Conservation (phyloP, 2,329 filamentous ascomycete genomes). For the Samsoniella hepiali region DNA sequence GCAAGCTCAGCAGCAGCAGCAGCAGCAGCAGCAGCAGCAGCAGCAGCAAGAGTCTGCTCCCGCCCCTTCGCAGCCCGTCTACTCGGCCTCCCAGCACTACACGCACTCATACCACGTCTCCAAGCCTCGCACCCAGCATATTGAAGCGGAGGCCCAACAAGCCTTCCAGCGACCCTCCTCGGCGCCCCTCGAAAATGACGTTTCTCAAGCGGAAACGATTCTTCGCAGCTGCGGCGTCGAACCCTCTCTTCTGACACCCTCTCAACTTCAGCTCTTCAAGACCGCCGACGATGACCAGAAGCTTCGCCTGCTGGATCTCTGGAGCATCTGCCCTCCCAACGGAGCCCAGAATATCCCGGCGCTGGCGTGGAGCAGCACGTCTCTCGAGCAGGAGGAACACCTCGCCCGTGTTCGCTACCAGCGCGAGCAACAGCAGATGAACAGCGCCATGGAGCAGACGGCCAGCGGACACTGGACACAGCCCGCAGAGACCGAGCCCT, state of each 20-base stretch:
- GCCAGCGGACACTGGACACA: constrained; percentile 52
- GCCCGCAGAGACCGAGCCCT: constrained; percentile 64
- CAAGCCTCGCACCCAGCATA: constrained; percentile 33
- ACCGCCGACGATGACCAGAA: constrained; percentile 71
- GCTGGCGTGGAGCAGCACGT: constrained; percentile 52
- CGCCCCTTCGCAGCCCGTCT: constrained; percentile 46
- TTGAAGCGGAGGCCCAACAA: constrained; percentile 25
- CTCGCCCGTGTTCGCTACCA: constrained; percentile 60
- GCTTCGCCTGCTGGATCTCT: constrained; percentile 74
- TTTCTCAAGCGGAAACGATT: constrained; percentile 53
- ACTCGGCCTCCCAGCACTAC: constrained; percentile 79
- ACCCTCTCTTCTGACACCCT: constrained; percentile 63
- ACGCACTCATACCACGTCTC: constrained; percentile 68
- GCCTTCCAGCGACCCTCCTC: constrained; percentile 47
- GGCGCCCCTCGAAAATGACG: constrained; percentile 47
- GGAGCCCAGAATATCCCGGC: constrained; percentile 52
- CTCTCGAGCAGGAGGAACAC: constrained; percentile 55
- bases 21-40: neutral
- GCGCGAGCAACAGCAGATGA: constrained; percentile 41
- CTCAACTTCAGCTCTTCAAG: constrained; percentile 75
- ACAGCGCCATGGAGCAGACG: constrained; percentile 49
- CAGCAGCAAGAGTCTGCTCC: constrained; percentile 26
- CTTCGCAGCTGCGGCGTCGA: constrained; percentile 68
- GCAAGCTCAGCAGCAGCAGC: constrained; percentile 28
- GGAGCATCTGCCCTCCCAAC: constrained; percentile 74